A percentile compares a stretch with the other conserved stretches of the same genome.
These are phyloP conservation scores for Pholiota conissans DNA, from an alignment of 768 basidiomycete genomes.

Conservation along the genomic window DNA sequence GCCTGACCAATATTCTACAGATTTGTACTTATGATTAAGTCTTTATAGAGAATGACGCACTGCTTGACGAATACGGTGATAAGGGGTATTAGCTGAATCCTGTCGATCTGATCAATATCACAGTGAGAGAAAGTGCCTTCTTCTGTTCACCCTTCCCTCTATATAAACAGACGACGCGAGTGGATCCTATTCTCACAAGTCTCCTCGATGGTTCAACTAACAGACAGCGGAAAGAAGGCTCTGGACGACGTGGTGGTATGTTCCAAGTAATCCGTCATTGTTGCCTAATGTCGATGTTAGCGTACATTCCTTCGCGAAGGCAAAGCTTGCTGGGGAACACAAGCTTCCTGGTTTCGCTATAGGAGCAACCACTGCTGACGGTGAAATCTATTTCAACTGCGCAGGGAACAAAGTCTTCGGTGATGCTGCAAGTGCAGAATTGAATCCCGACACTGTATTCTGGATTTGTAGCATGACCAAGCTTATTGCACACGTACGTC, in stretches of 20 bases:
- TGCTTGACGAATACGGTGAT: too few relatives aligned
- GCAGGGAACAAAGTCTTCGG: background rate
- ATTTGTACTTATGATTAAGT: too few relatives aligned
- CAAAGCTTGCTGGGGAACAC: background rate
- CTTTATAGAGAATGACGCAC: too few relatives aligned
- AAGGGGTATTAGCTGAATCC: too few relatives aligned
- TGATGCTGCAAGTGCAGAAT: background rate
- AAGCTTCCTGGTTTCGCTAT: background rate
- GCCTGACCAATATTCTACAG: background rate
- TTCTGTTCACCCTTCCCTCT: too few relatives aligned
- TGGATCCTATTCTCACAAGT: too few relatives aligned
- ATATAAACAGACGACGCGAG: too few relatives aligned
- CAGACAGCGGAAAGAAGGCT: background rate
- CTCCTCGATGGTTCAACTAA: background rate
- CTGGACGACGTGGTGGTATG: background rate
- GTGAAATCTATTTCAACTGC: background rate
- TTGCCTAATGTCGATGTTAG: too few relatives aligned
- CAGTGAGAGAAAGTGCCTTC: too few relatives aligned
- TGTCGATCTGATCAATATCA: too few relatives aligned
- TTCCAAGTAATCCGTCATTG: background rate
- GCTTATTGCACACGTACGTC: constrained; percentile 1
- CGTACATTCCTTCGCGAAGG: background rate
- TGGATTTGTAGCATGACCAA: constrained; percentile 11
- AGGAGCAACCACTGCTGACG: background rate
- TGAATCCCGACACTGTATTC: constrained; percentile 1